Evolutionary conservation across 1,284 basidiomycete species (phyloP).

Genomic region (Puccinia coronata): DNA sequence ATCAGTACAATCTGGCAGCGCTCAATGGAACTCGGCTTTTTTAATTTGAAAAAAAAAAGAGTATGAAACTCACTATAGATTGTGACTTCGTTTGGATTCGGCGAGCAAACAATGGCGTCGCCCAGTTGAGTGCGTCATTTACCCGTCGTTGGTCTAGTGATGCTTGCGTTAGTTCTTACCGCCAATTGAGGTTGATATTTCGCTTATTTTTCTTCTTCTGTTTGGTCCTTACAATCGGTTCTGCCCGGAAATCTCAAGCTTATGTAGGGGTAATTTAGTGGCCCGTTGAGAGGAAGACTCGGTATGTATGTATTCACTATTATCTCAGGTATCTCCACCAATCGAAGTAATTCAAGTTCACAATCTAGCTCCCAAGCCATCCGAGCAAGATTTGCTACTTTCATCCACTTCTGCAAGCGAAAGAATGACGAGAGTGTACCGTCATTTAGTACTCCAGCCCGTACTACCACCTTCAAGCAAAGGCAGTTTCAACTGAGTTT

Average conservation of each 20-base stretch:
- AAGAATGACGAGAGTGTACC: slow-evolving; percentile 56
- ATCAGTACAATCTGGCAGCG: not conserved
- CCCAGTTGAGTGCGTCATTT: slow-evolving; percentile 36
- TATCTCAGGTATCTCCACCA: slow-evolving; percentile 42
- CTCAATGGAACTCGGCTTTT: not conserved
- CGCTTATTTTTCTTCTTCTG: slow-evolving; percentile 43
- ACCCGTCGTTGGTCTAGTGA: not conserved
- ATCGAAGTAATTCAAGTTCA: slow-evolving; percentile 30
- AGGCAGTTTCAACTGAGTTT: slow-evolving; percentile 58
- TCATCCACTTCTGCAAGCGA: slow-evolving; percentile 55
- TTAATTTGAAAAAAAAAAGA: too few species aligned
- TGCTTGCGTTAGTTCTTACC: not conserved
- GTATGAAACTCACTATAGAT: too few species aligned
- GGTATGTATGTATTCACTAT: slow-evolving; percentile 20
- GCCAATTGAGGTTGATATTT: slow-evolving; percentile 23
- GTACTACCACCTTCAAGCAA: slow-evolving; percentile 57
- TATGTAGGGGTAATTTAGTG: slow-evolving; percentile 5
- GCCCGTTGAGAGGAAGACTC: not conserved
- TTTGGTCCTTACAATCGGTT: slow-evolving; percentile 36
- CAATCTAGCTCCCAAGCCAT: slow-evolving; percentile 56
- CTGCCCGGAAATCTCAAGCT: slow-evolving; percentile 14
- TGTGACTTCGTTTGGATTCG: too few species aligned
- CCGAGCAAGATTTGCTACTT: slow-evolving; percentile 53
- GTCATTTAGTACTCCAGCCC: slow-evolving; percentile 58
- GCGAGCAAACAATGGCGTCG: slow-evolving; percentile 44